Percentiles rank a stretch among this genome's conserved stretches.
These are phyloP conservation scores for Neurospora africana DNA, from an alignment of 495 filamentous ascomycete genomes.

Conservation along the genomic window DNA sequence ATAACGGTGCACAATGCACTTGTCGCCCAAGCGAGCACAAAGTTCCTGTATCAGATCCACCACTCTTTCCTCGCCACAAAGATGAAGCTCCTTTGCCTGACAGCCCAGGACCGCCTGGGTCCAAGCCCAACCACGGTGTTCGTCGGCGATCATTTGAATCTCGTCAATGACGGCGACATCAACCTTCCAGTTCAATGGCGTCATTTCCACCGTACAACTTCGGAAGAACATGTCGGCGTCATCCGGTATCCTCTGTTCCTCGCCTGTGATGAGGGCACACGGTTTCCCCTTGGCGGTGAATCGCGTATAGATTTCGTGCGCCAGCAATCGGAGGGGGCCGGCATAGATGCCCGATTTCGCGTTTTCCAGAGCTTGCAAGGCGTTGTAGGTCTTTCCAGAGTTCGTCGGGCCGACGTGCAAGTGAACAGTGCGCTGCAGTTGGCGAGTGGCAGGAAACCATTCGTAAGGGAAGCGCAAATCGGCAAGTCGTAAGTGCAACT, in stretches of 20 bases:
- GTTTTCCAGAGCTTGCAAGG: conserved; percentile 72
- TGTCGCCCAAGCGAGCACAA: conserved; percentile 73
- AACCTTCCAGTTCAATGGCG: conserved; percentile 53
- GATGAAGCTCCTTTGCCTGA: conserved; percentile 76
- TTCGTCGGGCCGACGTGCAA: conserved; percentile 97
- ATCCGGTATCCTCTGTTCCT: conserved; percentile 59
- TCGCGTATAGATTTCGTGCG: conserved; percentile 83
- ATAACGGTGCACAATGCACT: conserved; percentile 70
- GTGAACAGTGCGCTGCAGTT: conserved; percentile 71
- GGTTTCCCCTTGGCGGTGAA: conserved; percentile 62
- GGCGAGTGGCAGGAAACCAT: conserved; percentile 78
- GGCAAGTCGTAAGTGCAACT: conserved; percentile 53
- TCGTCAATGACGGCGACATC: conserved; percentile 97
- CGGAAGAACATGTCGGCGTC: conserved; percentile 42
- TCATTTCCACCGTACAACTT: conserved; percentile 97
- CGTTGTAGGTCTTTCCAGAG: conserved; percentile 96
- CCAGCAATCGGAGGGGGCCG: conserved; percentile 80
- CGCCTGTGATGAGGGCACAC: conserved; percentile 81
- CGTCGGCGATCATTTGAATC: conserved; percentile 90
- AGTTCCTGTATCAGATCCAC: conserved; percentile 72
- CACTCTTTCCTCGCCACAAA: conserved; percentile 82
- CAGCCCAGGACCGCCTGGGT: conserved; percentile 84
- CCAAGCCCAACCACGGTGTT: conserved; percentile 87
- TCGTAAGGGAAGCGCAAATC: conserved; percentile 79
- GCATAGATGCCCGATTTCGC: conserved; percentile 76